These are phyloP conservation scores for Phlebiopsis gigantea DNA, from an alignment of 768 basidiomycete genomes.

Conservation along the genomic window DNA sequence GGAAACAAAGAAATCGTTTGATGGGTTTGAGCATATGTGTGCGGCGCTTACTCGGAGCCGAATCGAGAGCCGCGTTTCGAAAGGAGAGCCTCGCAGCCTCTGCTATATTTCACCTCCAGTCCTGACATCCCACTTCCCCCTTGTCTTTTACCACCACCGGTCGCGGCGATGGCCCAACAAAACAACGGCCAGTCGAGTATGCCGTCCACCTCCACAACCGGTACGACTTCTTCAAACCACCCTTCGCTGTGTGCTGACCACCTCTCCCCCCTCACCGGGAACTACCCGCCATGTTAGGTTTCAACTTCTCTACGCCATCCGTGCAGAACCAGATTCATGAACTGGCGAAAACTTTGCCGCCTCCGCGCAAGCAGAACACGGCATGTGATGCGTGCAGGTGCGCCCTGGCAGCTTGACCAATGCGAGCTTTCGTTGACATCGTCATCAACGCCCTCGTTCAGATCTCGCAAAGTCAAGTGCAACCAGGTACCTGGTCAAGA, in stretches of 20 bases:
- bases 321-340: slow-evolving; percentile 83
- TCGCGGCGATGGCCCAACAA: slow-evolving; percentile 1
- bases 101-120: slow-evolving; percentile 6
- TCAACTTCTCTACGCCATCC: slow-evolving; percentile 56
- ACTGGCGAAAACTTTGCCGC: slow-evolving; percentile 71
- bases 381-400: slow-evolving; percentile 92
- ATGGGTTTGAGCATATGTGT: not conserved
- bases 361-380: slow-evolving; percentile 89
- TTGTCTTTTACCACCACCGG: not conserved
- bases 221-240: not conserved
- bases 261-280: slow-evolving; percentile 4
- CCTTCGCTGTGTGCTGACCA: not conserved
- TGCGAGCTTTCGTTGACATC: not conserved
- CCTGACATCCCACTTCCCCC: not conserved
- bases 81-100: slow-evolving; percentile 3
- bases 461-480: slow-evolving; percentile 87
- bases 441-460: slow-evolving; percentile 22
- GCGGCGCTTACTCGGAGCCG: slow-evolving; percentile 4
- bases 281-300: slow-evolving; percentile 35
- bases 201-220: slow-evolving; percentile 2
- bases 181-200: not conserved
- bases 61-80: slow-evolving; percentile 5
- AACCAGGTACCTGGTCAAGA: slow-evolving; percentile 77
- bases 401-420: slow-evolving; percentile 11
- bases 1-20: not conserved